A percentile compares a stretch with the other conserved stretches of the same genome.
phyloP scores from a whole-genome alignment of 805 yeast genomes.

The Zygosaccharomyces pseudorouxii region DNA sequence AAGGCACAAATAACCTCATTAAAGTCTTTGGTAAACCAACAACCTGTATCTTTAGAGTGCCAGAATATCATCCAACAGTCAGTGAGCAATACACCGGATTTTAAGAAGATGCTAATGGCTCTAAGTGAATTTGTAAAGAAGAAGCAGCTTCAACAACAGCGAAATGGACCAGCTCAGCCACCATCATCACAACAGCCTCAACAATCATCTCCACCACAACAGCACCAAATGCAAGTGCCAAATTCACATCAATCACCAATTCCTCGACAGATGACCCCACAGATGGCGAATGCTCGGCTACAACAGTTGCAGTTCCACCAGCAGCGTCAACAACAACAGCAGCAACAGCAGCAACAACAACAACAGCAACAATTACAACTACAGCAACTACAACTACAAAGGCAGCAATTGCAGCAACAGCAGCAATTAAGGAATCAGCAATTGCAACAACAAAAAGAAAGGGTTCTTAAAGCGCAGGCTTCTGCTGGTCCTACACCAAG shows the following conservation, averaged over 20 bases:
- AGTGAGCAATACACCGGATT: conserved; percentile 33
- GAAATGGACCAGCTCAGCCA: not conserved
- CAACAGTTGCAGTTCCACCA: conserved; percentile 5
- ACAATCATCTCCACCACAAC: conserved; percentile 1
- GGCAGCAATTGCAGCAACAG: conserved; percentile 9
- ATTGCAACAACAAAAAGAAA: conserved; percentile 5
- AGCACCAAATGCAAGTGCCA: not conserved
- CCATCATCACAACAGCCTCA: conserved; percentile 4
- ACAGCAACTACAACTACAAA: conserved; percentile 5
- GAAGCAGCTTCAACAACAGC: conserved; percentile 12
- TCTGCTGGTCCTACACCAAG: conserved; percentile 2
- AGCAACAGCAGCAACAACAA: conserved; percentile 3
- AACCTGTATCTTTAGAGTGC: conserved; percentile 28
- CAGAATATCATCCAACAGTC: conserved; percentile 31
- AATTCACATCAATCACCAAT: not conserved
- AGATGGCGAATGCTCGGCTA: conserved; percentile 4
- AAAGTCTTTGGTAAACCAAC: conserved; percentile 29
- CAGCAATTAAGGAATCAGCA: conserved; percentile 15
- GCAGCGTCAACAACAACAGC: conserved; percentile 4
- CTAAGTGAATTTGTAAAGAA: conserved; percentile 30
- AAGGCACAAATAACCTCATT: conserved; percentile 37
- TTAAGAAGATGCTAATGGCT: conserved; percentile 29
- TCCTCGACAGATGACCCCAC: conserved; percentile 2
- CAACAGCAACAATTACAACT: conserved; percentile 1
- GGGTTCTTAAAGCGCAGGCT: not conserved